Conservation (phyloP, 345 rosid genomes). For the Gossypium australe region DNA sequence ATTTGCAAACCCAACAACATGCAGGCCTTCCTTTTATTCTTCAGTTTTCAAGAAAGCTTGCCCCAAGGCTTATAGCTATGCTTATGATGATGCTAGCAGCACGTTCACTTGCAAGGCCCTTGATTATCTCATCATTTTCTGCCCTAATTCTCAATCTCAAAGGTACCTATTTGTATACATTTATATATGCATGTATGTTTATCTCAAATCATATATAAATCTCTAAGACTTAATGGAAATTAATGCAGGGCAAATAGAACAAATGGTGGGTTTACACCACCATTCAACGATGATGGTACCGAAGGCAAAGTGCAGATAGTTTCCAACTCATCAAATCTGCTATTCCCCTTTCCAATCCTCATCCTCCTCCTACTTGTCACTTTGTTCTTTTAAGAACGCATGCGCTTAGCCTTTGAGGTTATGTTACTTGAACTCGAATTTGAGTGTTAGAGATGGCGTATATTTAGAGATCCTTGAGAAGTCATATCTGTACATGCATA, state of each 20-base stretch:
- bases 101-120: slow-evolving; percentile 85
- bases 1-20: slow-evolving; percentile 79
- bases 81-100: slow-evolving; percentile 73
- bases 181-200: not conserved
- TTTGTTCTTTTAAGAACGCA: slow-evolving; percentile 7
- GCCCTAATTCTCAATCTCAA: slow-evolving; percentile 39
- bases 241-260: slow-evolving; percentile 34
- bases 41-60: slow-evolving; percentile 78
- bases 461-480: no score
- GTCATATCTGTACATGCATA: no score
- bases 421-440: no score
- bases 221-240: not conserved
- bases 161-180: slow-evolving; percentile 12
- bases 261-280: slow-evolving; percentile 18
- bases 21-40: slow-evolving; percentile 65
- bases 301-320: slow-evolving; percentile 25
- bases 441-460: no score
- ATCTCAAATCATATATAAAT: not conserved
- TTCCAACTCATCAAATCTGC: slow-evolving; percentile 40
- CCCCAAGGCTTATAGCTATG: slow-evolving; percentile 86
- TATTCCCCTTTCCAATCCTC: slow-evolving; percentile 30
- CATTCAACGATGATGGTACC: slow-evolving; percentile 19
- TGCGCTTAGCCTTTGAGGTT: no score
- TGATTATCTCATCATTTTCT: slow-evolving; percentile 66
- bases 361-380: slow-evolving; percentile 29